Evolutionary conservation across 2,329 filamentous ascomycete genomes (phyloP).

Genomic region (Calonectria fujianensis): DNA sequence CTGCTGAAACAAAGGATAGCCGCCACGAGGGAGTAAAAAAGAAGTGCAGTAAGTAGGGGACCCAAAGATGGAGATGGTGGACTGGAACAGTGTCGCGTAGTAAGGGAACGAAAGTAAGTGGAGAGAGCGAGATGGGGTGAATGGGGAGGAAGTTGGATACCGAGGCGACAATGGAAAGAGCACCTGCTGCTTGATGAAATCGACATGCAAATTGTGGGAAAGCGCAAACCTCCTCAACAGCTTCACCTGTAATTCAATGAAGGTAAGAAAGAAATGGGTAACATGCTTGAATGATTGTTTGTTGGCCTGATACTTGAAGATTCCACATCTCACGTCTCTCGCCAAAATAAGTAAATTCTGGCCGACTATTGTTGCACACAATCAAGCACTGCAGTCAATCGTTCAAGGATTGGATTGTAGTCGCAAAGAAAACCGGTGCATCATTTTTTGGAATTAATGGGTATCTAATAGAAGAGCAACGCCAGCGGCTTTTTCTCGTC

Average conservation of each 20-base stretch:
- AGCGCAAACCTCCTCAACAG: no score
- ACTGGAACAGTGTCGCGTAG: conserved; percentile 7
- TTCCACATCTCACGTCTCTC: no score
- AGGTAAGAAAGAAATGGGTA: not conserved
- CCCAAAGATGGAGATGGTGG: conserved; percentile 30
- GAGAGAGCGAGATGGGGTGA: not conserved
- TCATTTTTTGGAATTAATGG: conserved; percentile 34
- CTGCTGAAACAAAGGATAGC: conserved; percentile 58
- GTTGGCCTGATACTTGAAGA: no score
- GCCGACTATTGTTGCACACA: no score
- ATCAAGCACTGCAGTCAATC: no score
- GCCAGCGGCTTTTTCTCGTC: conserved; percentile 75
- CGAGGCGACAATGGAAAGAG: not conserved
- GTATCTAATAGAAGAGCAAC: conserved; percentile 78
- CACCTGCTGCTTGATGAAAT: not conserved
- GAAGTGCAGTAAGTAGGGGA: conserved; percentile 8
- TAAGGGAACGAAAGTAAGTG: not conserved
- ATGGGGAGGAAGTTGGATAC: not conserved
- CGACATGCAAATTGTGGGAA: not conserved
- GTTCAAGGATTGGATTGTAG: not conserved
- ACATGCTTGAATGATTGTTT: not conserved
- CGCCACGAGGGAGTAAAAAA: conserved; percentile 54
- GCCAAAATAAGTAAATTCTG: no score
- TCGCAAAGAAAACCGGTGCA: not conserved
- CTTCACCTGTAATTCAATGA: not conserved